phyloP scores from a whole-genome alignment of 2,329 filamentous ascomycete genomes.

The Cercospora janseana region DNA sequence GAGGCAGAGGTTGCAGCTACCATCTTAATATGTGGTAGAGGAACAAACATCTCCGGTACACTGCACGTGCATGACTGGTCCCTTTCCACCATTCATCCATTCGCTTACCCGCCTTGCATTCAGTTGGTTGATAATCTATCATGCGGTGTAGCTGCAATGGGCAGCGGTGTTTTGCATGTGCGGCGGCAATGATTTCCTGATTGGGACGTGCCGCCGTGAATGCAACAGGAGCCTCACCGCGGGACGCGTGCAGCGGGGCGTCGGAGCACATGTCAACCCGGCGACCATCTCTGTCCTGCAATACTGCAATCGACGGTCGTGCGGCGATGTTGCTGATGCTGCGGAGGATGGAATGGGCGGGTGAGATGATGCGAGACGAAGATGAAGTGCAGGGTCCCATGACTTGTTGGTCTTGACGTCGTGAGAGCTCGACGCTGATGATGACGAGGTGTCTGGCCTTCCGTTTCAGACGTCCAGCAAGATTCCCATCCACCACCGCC shows the following conservation, averaged over 20 bases:
- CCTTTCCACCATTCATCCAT: not conserved
- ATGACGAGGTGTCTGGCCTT: constrained; percentile 7
- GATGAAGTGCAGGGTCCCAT: constrained; percentile 2
- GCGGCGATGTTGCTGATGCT: too few species aligned
- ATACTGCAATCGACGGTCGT: not conserved
- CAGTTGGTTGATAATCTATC: constrained; percentile 3
- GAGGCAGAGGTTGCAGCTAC: too few species aligned
- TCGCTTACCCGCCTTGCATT: not conserved
- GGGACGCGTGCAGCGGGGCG: not conserved
- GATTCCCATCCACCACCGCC: not conserved
- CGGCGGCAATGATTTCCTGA: not conserved
- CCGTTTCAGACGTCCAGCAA: constrained; percentile 1
- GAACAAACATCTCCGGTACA: not conserved
- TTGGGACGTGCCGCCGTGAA: not conserved
- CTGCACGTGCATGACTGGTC: not conserved
- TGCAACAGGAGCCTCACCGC: not conserved
- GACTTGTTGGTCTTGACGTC: constrained; percentile 4
- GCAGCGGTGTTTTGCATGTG: not conserved
- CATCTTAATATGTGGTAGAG: not conserved
- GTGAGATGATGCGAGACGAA: not conserved
- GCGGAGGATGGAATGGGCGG: not conserved
- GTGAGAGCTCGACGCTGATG: not conserved
- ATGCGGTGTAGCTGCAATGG: not conserved
- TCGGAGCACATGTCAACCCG: not conserved
- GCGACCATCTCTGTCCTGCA: not conserved